Base-by-base conservation (phyloP, 495 filamentous ascomycete genomes). In the Annulohypoxylon maeteangense region DNA sequence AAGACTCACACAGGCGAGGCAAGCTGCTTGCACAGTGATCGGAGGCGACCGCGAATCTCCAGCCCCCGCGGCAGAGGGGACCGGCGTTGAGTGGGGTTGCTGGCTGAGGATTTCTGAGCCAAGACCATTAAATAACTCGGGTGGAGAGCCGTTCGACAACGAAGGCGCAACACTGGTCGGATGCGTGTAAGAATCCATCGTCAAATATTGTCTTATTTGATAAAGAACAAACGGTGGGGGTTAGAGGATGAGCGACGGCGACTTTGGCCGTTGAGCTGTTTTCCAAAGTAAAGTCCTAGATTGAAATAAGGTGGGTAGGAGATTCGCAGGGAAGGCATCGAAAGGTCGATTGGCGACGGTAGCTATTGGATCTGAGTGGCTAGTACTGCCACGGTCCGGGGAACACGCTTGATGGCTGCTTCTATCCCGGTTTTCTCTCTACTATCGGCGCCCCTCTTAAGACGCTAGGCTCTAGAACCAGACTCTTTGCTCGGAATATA, bases 1-100 rank as follows among this genome's bases (percentile, higher is more conserved):
- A n/a, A 40, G 57, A 84, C 82, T 79, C 74, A 85, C 82, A 75
- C 82, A 85, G 38, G 80, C 79, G 42, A 83, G 79, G 75, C 82
- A 85, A 47, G 82, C 82, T 29, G 82, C 81, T 62, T 81, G 80
- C 27, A 85, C 82, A 40, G 82, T 78, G 29, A 78, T 78, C 54
- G 77, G 74, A 69, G 80, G 70, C 40, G 75, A 68, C 64, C 78
- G 79, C 36, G 74, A 71, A 47, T 77, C 75, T 44, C 50, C 47
- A 59, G 42, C 56, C 18, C 59, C 73, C 32, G 73, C 59, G 36
- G 61, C 50, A 61, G 73, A 70, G 47, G 71, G 32, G 20, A 48
- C 51, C 65, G 72, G 61, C 67, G 66, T 62, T 25, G 68, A 23
- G 62, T 73, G 75, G 47, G 68, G 66, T 59, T 66, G 65, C 55